phyloP scores from a whole-genome alignment of 1,284 basidiomycete species.

The Sanghuangporus baumii region DNA sequence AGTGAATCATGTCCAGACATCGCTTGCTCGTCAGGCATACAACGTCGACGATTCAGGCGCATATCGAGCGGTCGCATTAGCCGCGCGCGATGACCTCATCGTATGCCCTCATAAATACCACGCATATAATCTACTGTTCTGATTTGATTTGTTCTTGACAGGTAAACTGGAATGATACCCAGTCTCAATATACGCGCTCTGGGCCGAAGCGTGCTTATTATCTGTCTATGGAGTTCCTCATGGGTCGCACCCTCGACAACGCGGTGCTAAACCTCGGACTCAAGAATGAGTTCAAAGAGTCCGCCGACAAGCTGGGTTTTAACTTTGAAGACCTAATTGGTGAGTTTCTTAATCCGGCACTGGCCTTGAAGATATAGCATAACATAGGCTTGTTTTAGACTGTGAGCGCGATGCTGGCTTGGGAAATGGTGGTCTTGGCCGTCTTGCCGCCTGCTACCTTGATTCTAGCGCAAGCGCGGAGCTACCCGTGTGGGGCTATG shows the following conservation, averaged over 20 bases:
- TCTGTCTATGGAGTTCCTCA: constrained; percentile 83
- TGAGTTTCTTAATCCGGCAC: constrained; percentile 27
- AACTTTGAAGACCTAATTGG: constrained; percentile 82
- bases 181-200: constrained; percentile 62
- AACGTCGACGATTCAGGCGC: constrained; percentile 80
- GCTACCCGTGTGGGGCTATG: constrained; percentile 85
- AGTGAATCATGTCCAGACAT: constrained; percentile 82
- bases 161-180: constrained; percentile 80
- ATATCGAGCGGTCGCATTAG: constrained; percentile 77
- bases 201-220: constrained; percentile 86
- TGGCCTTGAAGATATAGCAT: background rate
- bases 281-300: constrained; percentile 67
- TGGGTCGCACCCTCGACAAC: constrained; percentile 87
- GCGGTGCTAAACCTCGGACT: constrained; percentile 84
- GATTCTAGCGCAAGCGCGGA: constrained; percentile 81
- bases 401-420: constrained; percentile 83
- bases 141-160: constrained; percentile 56
- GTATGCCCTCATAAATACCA: constrained; percentile 33
- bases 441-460: constrained; percentile 90
- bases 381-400: constrained; percentile 3
- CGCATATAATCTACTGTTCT: constrained; percentile 26
- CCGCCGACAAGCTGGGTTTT: constrained; percentile 76
- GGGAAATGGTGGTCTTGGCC: constrained; percentile 86
- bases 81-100: constrained; percentile 81
- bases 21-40: constrained; percentile 82